Evolutionary conservation across 345 rosid genomes (phyloP), one percentile per base, ranked within the genome.

Genomic region (Salix purpurea): DNA sequence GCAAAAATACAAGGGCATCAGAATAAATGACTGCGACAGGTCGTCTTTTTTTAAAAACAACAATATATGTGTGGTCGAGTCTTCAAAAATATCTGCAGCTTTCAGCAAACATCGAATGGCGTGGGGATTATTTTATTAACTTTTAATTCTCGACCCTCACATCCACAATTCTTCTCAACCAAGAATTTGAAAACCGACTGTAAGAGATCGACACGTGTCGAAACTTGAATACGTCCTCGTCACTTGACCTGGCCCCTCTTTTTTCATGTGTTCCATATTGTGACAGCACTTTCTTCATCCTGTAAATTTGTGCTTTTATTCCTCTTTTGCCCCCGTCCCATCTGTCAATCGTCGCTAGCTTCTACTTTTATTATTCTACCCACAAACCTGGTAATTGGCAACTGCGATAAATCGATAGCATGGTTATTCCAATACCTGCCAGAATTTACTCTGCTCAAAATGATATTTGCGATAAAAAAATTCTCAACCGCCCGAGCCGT

Each of bases 81-180:
- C 24, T 21, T 54, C 11, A 21, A 19, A 54, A 54, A 54, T 54
- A 54, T 54, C 36, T 2, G 18, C 32, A 26, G 26, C 34, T 4
- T 4, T 26, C 16, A 13, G 12, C 67, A 4, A 8, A 19, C 67
- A 6, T 28, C 19, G 67, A 4, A 0, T 26, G 15, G 67, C 6
- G 36, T 24, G 36, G 34, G 37, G 19, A 14, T 64, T 28, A 4
- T 19, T 24, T 64, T 26, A 1, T 24, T 10, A 13, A 0, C 24
- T 11, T n/a, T 2, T 4, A 2, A 64, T 26, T 8, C 11, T 7
- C 5, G 67, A 26, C 18, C 2, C 34, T 19, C 74, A 32, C 74
- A 65, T n/a, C 24, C 70, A 52, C 76, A 40, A 65, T 64, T 15
- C 15, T 64, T 64, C 83, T 76, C 71, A 44, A 30, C 83, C 83